Conservation (phyloP, 2,329 filamentous ascomycete genomes). For the Cordyceps fumosorosea region DNA sequence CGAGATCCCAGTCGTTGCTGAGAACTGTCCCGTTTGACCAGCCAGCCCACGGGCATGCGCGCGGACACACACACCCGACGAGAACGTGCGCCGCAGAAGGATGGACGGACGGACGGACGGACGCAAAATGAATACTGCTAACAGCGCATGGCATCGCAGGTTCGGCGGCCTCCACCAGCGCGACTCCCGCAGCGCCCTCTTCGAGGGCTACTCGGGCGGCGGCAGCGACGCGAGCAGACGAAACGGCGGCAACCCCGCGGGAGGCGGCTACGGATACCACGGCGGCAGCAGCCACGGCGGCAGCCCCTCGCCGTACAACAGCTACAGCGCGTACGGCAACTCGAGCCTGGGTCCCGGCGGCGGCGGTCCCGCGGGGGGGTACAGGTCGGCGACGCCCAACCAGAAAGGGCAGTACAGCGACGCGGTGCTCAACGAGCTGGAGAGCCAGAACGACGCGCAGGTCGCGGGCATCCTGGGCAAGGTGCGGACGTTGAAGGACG, state of each 20-base stretch:
- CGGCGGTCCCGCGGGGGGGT: constrained; percentile 24
- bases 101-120: no score
- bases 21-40: neutral
- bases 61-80: no score
- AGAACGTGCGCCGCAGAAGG: no score
- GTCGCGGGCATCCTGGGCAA: constrained; percentile 88
- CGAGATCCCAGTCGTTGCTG: neutral
- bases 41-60: no score
- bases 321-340: constrained; percentile 8
- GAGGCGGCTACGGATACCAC: constrained; percentile 35
- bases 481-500: constrained; percentile 82
- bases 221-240: constrained; percentile 36
- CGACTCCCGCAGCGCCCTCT: constrained; percentile 65
- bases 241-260: constrained; percentile 28
- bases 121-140: neutral
- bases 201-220: constrained; percentile 63
- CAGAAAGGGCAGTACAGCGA: constrained; percentile 84
- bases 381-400: constrained; percentile 65
- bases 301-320: constrained; percentile 10
- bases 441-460: constrained; percentile 90
- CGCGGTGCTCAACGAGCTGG: constrained; percentile 83
- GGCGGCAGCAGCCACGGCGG: neutral
- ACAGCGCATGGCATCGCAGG: constrained; percentile 32
- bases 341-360: constrained; percentile 4
- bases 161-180: constrained; percentile 68